phyloP scores from a whole-genome alignment of 305 asterid species.

The Ilex paraguariensis region DNA sequence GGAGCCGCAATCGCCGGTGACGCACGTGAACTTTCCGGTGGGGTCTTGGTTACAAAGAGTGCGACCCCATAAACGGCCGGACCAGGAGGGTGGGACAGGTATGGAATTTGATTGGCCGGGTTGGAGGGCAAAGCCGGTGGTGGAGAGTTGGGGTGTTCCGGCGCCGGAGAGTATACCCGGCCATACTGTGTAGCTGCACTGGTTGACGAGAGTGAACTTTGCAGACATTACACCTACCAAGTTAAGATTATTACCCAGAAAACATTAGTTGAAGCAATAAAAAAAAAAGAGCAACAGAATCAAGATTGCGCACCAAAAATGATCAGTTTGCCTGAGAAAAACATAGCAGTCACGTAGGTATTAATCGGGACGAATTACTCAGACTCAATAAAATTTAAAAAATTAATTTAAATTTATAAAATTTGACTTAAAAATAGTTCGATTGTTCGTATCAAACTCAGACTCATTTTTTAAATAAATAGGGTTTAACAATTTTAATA shows the following conservation, averaged over 20 bases:
- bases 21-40: conserved; percentile 63
- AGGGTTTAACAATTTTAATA: too few relatives aligned
- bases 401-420: too few relatives aligned
- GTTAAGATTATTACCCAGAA: background rate
- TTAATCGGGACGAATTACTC: too few relatives aligned
- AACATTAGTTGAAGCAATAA: background rate
- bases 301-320: too few relatives aligned
- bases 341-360: too few relatives aligned
- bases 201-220: conserved; percentile 64
- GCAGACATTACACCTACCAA: conserved; percentile 30
- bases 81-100: conserved; percentile 61
- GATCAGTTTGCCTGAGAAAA: too few relatives aligned
- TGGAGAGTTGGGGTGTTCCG: conserved; percentile 50
- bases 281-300: too few relatives aligned
- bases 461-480: too few relatives aligned
- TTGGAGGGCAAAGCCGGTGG: conserved; percentile 59
- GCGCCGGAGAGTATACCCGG: conserved; percentile 74
- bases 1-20: conserved; percentile 79
- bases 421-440: too few relatives aligned
- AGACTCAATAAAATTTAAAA: too few relatives aligned
- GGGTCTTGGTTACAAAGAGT: conserved; percentile 50
- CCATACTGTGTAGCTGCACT: conserved; percentile 84
- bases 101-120: conserved; percentile 44
- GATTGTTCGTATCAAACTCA: too few relatives aligned
- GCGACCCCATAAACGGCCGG: conserved; percentile 89